phyloP scores from a whole-genome alignment of 805 yeast species.

The Babjeviella inositovora region DNA sequence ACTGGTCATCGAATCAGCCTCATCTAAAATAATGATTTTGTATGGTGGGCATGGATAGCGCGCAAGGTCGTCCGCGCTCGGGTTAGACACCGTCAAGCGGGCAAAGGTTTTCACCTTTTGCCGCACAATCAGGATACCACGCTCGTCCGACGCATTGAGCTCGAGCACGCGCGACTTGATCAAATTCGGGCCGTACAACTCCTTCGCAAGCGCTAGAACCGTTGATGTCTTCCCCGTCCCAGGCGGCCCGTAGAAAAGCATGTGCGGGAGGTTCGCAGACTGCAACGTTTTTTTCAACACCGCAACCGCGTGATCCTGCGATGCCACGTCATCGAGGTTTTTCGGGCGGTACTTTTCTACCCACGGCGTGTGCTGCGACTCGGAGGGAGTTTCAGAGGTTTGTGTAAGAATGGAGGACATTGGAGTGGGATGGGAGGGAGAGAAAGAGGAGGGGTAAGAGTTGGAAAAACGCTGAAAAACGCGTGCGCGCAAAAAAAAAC shows the following conservation, averaged over 20 bases:
- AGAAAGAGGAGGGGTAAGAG: too few relatives aligned
- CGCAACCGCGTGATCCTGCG: constrained; percentile 81
- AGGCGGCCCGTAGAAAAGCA: constrained; percentile 88
- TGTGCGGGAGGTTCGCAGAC: constrained; percentile 78
- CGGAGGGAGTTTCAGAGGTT: background rate
- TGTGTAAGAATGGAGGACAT: too few relatives aligned
- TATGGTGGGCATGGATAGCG: constrained; percentile 94
- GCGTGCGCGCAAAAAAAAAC: too few relatives aligned
- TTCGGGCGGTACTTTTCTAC: constrained; percentile 46
- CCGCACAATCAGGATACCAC: constrained; percentile 80
- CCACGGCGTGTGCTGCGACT: constrained; percentile 3
- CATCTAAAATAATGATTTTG: constrained; percentile 84
- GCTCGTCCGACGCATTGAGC: constrained; percentile 79
- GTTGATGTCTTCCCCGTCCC: constrained; percentile 92
- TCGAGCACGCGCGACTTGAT: constrained; percentile 63
- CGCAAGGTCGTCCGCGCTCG: constrained; percentile 47
- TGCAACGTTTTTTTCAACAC: constrained; percentile 67
- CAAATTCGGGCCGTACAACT: constrained; percentile 60
- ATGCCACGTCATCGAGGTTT: constrained; percentile 70
- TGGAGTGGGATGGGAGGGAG: too few relatives aligned
- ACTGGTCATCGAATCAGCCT: constrained; percentile 93
- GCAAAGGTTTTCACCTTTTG: constrained; percentile 82
- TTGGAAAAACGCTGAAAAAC: too few relatives aligned
- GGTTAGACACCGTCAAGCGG: constrained; percentile 68
- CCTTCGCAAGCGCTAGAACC: constrained; percentile 66